phyloP scores from a whole-genome alignment of 768 basidiomycete genomes.

The Kwoniella dendrophila region DNA sequence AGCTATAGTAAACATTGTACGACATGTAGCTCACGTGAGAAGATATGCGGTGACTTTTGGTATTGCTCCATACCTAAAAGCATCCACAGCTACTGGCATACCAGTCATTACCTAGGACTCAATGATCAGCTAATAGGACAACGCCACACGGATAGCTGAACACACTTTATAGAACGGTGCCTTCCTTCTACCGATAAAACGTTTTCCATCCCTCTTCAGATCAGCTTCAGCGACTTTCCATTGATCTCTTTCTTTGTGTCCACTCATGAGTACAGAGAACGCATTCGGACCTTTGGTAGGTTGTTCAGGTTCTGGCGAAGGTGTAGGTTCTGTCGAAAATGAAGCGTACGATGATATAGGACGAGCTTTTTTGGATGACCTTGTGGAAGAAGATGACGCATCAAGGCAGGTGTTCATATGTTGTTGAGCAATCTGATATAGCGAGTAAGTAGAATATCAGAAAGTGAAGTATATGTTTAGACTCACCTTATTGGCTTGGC shows the following conservation, averaged over 20 bases:
- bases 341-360: slow-evolving; percentile 49
- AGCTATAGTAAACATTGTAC: neutral
- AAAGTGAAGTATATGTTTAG: neutral
- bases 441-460: neutral
- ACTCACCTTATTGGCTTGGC: slow-evolving; percentile 50
- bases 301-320: slow-evolving; percentile 31
- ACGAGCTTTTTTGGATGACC: slow-evolving; percentile 22
- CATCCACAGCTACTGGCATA: slow-evolving; percentile 98
- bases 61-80: slow-evolving; percentile 90
- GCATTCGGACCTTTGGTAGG: slow-evolving; percentile 57
- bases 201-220: slow-evolving; percentile 52
- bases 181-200: slow-evolving; percentile 61
- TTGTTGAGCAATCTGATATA: slow-evolving; percentile 59
- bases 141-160: neutral
- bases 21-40: slow-evolving; percentile 66
- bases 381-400: slow-evolving; percentile 29
- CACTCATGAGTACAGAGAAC: slow-evolving; percentile 89
- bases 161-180: slow-evolving; percentile 92
- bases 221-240: slow-evolving; percentile 75
- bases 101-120: slow-evolving; percentile 67
- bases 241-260: slow-evolving; percentile 72
- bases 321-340: slow-evolving; percentile 40
- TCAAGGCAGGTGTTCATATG: slow-evolving; percentile 69
- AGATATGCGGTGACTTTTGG: slow-evolving; percentile 89
- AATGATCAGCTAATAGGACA: slow-evolving; percentile 5